Percentiles rank a stretch among this genome's conserved stretches.
Evolutionary conservation across 208 protist genomes (phyloP).

Genomic region (Trypanosoma conorhini): DNA sequence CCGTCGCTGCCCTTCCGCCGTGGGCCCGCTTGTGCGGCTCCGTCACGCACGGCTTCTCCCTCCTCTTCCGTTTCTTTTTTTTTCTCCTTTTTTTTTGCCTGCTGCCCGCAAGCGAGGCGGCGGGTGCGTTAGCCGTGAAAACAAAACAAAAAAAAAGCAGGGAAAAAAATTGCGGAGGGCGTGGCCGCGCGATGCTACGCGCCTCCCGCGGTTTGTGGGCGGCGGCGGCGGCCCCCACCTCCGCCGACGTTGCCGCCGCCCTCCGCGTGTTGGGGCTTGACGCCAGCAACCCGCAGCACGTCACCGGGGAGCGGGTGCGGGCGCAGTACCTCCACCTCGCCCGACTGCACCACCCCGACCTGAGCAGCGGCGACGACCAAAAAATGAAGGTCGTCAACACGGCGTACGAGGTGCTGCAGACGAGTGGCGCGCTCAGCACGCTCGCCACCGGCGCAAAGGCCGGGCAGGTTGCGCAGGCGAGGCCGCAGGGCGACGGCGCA

Average conservation of each 20-base stretch:
- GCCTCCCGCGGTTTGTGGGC: constrained; percentile 15
- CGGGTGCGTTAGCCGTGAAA: not conserved
- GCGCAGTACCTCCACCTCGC: constrained; percentile 86
- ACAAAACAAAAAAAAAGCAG: constrained; percentile 9
- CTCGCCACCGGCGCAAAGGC: not conserved
- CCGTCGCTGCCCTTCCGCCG: not conserved
- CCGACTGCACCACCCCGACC: constrained; percentile 85
- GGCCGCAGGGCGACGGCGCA: not conserved
- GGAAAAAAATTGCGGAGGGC: constrained; percentile 6
- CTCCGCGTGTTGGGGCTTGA: constrained; percentile 76
- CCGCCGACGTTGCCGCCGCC: constrained; percentile 60
- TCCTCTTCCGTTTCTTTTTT: not conserved
- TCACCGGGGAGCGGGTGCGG: constrained; percentile 50
- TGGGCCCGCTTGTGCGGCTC: not conserved
- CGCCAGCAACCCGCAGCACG: constrained; percentile 30
- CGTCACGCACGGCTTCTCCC: not conserved
- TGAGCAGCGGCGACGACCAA: constrained; percentile 82
- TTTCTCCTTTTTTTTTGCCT: not conserved
- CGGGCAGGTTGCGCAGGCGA: not conserved
- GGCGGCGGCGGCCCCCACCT: constrained; percentile 22
- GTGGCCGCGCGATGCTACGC: constrained; percentile 41
- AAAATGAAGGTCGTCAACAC: constrained; percentile 91
- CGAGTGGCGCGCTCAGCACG: constrained; percentile 52
- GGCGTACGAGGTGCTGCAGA: constrained; percentile 86
- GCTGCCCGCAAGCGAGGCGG: not conserved